These are phyloP conservation scores for Globisporangium solare DNA, from an alignment of 352 stramenopile species.

Conservation along the genomic window DNA sequence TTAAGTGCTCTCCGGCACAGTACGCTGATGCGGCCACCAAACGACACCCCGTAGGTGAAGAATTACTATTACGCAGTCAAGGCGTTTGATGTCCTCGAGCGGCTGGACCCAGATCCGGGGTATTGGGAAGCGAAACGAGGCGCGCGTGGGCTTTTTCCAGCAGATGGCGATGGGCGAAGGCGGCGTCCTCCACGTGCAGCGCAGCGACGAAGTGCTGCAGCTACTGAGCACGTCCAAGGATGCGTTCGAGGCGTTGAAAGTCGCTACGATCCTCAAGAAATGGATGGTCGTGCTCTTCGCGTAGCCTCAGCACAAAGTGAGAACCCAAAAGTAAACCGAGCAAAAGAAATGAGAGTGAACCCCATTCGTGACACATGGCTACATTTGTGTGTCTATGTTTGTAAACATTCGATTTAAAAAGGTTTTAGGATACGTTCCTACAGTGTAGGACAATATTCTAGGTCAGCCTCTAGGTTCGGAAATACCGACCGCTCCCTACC, in stretches of 20 bases:
- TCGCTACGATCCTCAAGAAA: slow-evolving; percentile 37
- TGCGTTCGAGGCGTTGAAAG: slow-evolving; percentile 39
- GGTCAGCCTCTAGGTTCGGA: not conserved
- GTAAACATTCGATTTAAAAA: too few relatives aligned
- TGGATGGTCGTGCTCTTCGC: slow-evolving; percentile 19
- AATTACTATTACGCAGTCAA: slow-evolving; percentile 64
- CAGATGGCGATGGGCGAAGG: slow-evolving; percentile 40
- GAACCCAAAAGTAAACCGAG: not conserved
- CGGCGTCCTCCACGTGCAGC: slow-evolving; percentile 10
- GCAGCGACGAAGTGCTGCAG: slow-evolving; percentile 46
- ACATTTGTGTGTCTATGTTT: too few relatives aligned
- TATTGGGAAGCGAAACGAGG: slow-evolving; percentile 77
- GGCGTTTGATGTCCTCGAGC: slow-evolving; percentile 71
- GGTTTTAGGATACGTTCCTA: too few relatives aligned
- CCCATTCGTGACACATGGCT: too few relatives aligned
- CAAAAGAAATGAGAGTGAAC: too few relatives aligned
- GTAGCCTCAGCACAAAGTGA: not conserved
- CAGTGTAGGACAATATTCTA: too few relatives aligned
- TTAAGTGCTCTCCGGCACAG: not conserved
- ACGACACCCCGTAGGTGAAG: slow-evolving; percentile 13
- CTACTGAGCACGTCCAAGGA: slow-evolving; percentile 53
- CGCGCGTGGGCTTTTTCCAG: slow-evolving; percentile 57
- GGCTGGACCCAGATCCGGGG: slow-evolving; percentile 61
- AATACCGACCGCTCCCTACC: not conserved
- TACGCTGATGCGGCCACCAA: not conserved